Evolutionary conservation across 2,329 filamentous ascomycete genomes (phyloP), one percentile per base, ranked within the genome.

Genomic region (Dendryphion nanum): DNA sequence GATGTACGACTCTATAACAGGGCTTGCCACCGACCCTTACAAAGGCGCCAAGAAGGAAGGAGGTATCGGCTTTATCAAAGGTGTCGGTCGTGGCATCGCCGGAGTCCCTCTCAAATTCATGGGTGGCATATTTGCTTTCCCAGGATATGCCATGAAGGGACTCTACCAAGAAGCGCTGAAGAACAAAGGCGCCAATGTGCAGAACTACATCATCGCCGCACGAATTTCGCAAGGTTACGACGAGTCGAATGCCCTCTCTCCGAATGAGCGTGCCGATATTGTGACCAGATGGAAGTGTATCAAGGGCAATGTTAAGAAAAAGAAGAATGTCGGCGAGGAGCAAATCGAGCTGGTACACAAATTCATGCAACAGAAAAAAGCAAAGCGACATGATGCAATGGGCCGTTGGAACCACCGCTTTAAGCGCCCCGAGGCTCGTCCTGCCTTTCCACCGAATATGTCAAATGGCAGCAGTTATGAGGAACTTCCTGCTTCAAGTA

Each of bases 61-160:
- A 2, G 63, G 70, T 2, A 72, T 71, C 6, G 90, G 90, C 1
- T 73, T 91, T 5, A 61, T 89, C 16, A 93, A 91, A 62, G 88
- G 88, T 0, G 74, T 95, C 30, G 89, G 85, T 1, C 93, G 88
- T 58, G 90, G 89, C 1, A 77, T 95, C 26, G 88, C 87, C 4
- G 90, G 90, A 0, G 62, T 94, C 2, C 73, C 93, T 1, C 68
- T 93, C 15, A 95, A 95, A 59, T 86, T 89, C n/a, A 79, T 83
- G 40, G 87, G 86, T 42, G 88, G 71, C 18, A 61, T 68, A 15
- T 67, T 69, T 38, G 79, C 79, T 1, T 66, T 94, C 4, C 86
- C 88, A 0, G 89, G 84, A 4, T 94, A 93, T 56, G 78, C 86
- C 3, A 85, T 90, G 73, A 86, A 90, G 59, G 89, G 89, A 2